Evolutionary conservation across 129 eudicot genomes (phyloP).

Genomic region (Escallonia herrerae): DNA sequence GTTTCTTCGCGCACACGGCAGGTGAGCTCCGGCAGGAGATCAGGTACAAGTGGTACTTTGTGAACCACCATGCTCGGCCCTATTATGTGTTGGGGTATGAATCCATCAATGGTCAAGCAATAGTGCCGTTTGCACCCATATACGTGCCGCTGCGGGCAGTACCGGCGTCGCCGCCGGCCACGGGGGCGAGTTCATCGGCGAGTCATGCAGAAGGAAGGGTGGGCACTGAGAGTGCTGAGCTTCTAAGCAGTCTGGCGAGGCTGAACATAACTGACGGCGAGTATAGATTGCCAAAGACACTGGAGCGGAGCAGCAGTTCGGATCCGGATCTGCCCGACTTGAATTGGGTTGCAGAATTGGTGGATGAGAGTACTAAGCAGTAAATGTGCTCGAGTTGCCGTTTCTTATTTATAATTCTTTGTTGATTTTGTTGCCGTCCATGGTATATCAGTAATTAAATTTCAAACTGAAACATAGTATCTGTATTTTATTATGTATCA

Average conservation of each 20-base stretch:
- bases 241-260: neutral
- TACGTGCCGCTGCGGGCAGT: neutral
- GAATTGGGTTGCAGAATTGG: neutral
- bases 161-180: neutral
- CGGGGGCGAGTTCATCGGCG: neutral
- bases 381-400: too few relatives aligned
- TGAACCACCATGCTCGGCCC: neutral
- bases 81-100: constrained; percentile 1
- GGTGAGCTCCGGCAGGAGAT: constrained; percentile 15
- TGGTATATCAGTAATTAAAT: too few relatives aligned
- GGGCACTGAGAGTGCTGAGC: neutral
- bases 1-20: constrained; percentile 24
- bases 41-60: neutral
- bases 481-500: too few relatives aligned
- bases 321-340: neutral
- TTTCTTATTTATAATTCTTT: too few relatives aligned
- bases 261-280: neutral
- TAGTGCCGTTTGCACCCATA: neutral
- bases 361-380: neutral
- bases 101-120: neutral
- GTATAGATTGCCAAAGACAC: neutral
- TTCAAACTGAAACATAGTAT: too few relatives aligned
- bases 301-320: neutral
- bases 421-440: too few relatives aligned
- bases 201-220: neutral